Conservation (phyloP, 2,329 filamentous ascomycete species). For the Parascedosporium putredinis region DNA sequence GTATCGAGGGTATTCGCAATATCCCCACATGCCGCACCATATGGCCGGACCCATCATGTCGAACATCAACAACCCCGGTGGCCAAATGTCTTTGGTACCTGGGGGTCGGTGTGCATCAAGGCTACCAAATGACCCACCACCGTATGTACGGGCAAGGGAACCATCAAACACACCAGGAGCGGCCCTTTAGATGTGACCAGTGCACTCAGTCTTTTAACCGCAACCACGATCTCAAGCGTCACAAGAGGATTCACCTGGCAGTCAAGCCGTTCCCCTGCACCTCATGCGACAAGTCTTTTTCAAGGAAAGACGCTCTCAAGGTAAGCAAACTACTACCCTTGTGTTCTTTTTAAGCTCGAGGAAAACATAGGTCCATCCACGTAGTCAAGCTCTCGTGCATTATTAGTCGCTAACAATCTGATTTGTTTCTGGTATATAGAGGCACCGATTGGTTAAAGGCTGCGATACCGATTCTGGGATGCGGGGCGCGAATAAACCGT, state of each 20-base stretch:
- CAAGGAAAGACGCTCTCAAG: conserved; percentile 92
- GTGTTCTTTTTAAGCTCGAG: too few species aligned
- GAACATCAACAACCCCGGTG: conserved; percentile 64
- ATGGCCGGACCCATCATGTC: conserved; percentile 55
- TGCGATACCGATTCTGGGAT: conserved; percentile 29
- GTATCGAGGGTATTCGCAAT: conserved; percentile 34
- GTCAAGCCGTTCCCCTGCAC: conserved; percentile 92
- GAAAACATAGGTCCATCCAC: too few species aligned
- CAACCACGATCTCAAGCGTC: conserved; percentile 91
- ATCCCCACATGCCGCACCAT: conserved; percentile 15
- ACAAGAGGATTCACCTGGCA: conserved; percentile 88
- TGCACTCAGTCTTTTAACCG: conserved; percentile 92
- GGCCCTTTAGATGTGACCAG: conserved; percentile 89
- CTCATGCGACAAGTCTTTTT: conserved; percentile 93
- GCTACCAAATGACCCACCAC: conserved; percentile 39
- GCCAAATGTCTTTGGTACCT: conserved; percentile 63
- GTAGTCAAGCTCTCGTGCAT: too few species aligned
- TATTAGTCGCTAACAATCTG: too few species aligned
- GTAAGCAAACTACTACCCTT: conserved; percentile 40
- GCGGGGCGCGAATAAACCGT: background rate
- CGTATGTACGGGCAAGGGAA: conserved; percentile 49
- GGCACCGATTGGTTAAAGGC: conserved; percentile 55
- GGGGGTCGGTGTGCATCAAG: conserved; percentile 13
- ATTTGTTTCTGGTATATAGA: conserved; percentile 30
- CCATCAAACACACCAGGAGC: conserved; percentile 43